phyloP scores from a whole-genome alignment of 805 yeast species.

The Candida khao-thaluensis region DNA sequence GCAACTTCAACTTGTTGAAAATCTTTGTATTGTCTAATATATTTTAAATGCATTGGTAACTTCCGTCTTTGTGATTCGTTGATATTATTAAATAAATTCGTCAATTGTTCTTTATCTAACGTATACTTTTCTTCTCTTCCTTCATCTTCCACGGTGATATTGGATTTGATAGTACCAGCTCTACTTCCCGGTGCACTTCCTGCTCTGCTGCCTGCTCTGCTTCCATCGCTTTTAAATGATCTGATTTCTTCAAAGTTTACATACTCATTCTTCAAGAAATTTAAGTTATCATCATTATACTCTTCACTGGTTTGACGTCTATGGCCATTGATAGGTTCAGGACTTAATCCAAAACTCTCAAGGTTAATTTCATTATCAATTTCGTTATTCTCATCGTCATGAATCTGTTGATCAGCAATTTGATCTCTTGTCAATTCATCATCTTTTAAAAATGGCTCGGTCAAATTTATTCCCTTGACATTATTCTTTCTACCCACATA shows the following conservation, averaged over 20 bases:
- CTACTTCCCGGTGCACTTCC: constrained; percentile 4
- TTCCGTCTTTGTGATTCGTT: constrained; percentile 23
- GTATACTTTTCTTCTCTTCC: constrained; percentile 19
- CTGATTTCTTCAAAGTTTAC: constrained; percentile 21
- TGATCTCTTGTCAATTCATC: constrained; percentile 43
- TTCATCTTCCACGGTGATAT: constrained; percentile 6
- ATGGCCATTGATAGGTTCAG: constrained; percentile 3
- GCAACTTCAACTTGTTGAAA: constrained; percentile 28
- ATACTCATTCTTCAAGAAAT: constrained; percentile 27
- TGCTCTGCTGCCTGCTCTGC: neutral
- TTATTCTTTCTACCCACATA: constrained; percentile 15
- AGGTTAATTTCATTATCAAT: constrained; percentile 9
- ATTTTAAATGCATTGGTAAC: constrained; percentile 34
- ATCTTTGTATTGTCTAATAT: constrained; percentile 38
- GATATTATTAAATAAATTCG: constrained; percentile 23
- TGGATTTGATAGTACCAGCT: constrained; percentile 6
- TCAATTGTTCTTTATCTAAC: constrained; percentile 27
- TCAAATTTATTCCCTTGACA: constrained; percentile 10
- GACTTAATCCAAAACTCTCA: too few relatives aligned
- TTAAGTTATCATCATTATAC: constrained; percentile 32
- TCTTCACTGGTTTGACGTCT: constrained; percentile 22
- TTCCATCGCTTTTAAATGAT: constrained; percentile 12
- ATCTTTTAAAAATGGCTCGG: constrained; percentile 35
- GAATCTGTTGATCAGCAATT: constrained; percentile 38
- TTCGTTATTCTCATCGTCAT: constrained; percentile 21